These are phyloP conservation scores for Fraxinus cuspidata DNA, from an alignment of 257 asterid genomes.

Conservation along the genomic window DNA sequence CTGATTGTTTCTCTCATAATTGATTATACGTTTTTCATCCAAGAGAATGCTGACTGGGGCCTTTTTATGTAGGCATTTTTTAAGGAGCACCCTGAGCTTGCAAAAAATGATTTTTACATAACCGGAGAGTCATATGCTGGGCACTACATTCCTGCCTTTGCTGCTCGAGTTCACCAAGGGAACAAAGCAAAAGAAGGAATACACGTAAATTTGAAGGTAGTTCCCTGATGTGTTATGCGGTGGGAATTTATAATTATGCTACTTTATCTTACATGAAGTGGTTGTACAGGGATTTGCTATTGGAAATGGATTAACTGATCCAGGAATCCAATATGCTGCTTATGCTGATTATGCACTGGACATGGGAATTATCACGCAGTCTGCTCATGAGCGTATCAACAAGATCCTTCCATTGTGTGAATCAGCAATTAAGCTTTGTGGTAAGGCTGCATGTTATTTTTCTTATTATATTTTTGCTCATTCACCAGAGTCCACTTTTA, in stretches of 20 bases:
- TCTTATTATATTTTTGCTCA: not conserved
- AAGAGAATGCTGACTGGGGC: not conserved
- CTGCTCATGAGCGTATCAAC: slow-evolving; percentile 74
- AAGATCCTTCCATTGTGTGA: slow-evolving; percentile 83
- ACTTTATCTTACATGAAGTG: slow-evolving; percentile 29
- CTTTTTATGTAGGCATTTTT: slow-evolving; percentile 67
- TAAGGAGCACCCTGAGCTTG: slow-evolving; percentile 80
- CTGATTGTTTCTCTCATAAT: not conserved
- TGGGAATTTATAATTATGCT: slow-evolving; percentile 9
- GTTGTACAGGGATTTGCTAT: slow-evolving; percentile 81
- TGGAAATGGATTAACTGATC: slow-evolving; percentile 96
- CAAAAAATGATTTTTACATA: slow-evolving; percentile 76
- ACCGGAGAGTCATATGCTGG: slow-evolving; percentile 99
- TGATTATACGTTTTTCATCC: not conserved
- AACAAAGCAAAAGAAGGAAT: slow-evolving; percentile 83
- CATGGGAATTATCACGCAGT: slow-evolving; percentile 66
- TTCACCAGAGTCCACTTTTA: not conserved
- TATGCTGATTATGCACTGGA: slow-evolving; percentile 92
- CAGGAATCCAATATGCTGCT: slow-evolving; percentile 85
- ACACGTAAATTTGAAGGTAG: slow-evolving; percentile 83
- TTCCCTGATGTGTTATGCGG: slow-evolving; percentile 9
- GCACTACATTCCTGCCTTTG: slow-evolving; percentile 93
- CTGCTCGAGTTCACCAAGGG: slow-evolving; percentile 83
- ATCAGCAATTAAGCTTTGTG: slow-evolving; percentile 78
- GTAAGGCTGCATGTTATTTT: slow-evolving; percentile 41